Base-by-base conservation (phyloP, 2,329 filamentous ascomycete genomes). In the Seiridium cupressi region DNA sequence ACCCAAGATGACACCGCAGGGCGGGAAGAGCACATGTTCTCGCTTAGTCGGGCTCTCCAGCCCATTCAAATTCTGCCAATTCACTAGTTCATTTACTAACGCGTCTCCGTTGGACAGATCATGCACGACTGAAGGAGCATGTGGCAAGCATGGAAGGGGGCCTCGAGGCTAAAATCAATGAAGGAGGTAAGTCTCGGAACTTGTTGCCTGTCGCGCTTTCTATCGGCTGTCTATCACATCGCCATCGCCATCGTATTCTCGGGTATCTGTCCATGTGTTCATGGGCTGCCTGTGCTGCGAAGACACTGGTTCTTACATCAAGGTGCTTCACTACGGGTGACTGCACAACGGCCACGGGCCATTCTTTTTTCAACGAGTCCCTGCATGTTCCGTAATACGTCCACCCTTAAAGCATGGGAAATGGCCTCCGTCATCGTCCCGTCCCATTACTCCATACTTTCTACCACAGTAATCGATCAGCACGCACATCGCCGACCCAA, bases 81-180 rank as follows among this genome's bases (percentile, higher is more conserved):
- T 51, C 51, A 62, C 61, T 55, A 60, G 57, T 64, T 58, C 62
- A 63, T 65, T 65, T 64, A 68, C 78, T 83, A 77, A 79, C 76
- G 67, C 68, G 62, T 57, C 60, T 58, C 64, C 63, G 66, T 66
- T 65, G 60, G 62, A 69, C 69, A 91, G 93, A 97, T 74, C 94
- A 98, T 77, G 95, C 95, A 61, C 89, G 94, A 70, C 82, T 99
- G 60, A 96, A 95, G 75, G 93, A 97, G 63, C 91, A 98, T 76
- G 85, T 99, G 63, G 79, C 89, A 3, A 86, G 82, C 65, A 96
- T 99, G 93, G 85, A 89, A 49, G 93, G 93, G 64, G 91, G 93
- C 66, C 84, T 99, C 18, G 95, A 98, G 76, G 92, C 94, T 55
- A 89, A 85, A 72, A 89, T 99, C 64, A 84, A 96, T 69, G 96